phyloP scores from a whole-genome alignment of 2,329 filamentous ascomycete species.

The Allantophomopsis lycopodina region DNA sequence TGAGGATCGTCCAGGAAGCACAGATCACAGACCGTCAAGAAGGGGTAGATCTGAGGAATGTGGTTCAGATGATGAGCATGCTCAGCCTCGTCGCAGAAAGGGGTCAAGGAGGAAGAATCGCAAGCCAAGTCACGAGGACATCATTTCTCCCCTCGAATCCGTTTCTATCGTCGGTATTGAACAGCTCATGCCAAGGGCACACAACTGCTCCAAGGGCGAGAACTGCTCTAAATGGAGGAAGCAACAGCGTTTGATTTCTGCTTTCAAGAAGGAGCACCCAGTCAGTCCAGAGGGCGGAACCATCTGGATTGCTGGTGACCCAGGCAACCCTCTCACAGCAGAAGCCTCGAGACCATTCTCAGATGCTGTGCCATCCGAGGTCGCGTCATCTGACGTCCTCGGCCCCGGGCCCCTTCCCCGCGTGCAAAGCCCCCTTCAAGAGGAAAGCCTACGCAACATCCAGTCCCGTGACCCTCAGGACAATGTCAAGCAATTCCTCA shows the following conservation, averaged over 20 bases:
- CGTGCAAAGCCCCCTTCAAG: slow-evolving; percentile 53
- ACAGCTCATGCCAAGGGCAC: slow-evolving; percentile 72
- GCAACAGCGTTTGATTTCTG: slow-evolving; percentile 64
- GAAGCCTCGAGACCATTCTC: slow-evolving; percentile 52
- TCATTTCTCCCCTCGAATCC: slow-evolving; percentile 67
- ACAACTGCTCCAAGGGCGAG: slow-evolving; percentile 76
- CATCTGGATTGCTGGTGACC: slow-evolving; percentile 66
- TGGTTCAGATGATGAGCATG: slow-evolving; percentile 11
- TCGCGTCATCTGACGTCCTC: slow-evolving; percentile 83
- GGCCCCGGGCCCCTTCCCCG: slow-evolving; percentile 53
- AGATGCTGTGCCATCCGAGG: slow-evolving; percentile 65
- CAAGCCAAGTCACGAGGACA: slow-evolving; percentile 34
- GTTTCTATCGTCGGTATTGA: slow-evolving; percentile 89
- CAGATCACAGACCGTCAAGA: slow-evolving; percentile 6
- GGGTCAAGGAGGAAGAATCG: slow-evolving; percentile 11
- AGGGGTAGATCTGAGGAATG: slow-evolving; percentile 8
- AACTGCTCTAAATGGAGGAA: slow-evolving; percentile 72
- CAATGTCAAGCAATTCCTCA: slow-evolving; percentile 82
- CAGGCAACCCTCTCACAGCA: slow-evolving; percentile 60
- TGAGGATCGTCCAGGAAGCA: slow-evolving; percentile 34
- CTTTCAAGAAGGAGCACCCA: slow-evolving; percentile 64
- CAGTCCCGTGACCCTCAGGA: slow-evolving; percentile 73
- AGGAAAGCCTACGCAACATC: slow-evolving; percentile 56
- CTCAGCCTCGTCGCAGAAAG: slow-evolving; percentile 9
- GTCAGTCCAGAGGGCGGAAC: slow-evolving; percentile 45